These are phyloP conservation scores for Xylaria intraflava DNA, from an alignment of 495 filamentous ascomycete species.

Conservation along the genomic window DNA sequence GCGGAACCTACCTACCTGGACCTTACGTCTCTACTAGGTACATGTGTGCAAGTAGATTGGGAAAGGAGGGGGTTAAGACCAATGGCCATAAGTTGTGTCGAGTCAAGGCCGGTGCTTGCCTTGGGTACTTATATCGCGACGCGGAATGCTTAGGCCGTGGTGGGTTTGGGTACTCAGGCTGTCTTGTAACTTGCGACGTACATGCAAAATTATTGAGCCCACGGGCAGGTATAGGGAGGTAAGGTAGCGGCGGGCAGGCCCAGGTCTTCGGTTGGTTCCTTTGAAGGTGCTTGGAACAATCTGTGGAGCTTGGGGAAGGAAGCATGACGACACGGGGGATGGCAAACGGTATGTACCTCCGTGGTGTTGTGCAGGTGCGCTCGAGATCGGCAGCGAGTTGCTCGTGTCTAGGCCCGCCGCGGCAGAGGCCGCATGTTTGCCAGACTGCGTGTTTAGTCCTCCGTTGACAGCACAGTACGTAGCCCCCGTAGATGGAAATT, in stretches of 20 bases:
- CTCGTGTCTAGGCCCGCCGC: neutral
- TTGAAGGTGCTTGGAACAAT: no score
- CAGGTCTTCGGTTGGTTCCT: no score
- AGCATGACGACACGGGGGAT: slow-evolving; percentile 1
- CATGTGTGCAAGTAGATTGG: no score
- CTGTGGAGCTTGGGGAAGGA: neutral
- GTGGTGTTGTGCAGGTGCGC: neutral
- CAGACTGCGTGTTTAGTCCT: neutral
- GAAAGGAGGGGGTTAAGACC: neutral
- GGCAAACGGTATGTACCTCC: slow-evolving; percentile 9
- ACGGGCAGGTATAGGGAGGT: no score
- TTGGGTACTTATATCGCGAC: neutral
- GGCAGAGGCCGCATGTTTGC: neutral
- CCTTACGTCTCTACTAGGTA: no score
- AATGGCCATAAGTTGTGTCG: neutral
- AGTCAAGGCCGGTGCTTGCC: slow-evolving; percentile 2
- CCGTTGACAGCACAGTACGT: no score
- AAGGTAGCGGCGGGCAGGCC: no score
- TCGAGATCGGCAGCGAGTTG: neutral
- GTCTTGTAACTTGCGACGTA: neutral
- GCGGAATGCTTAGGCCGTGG: neutral
- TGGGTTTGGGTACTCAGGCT: no score
- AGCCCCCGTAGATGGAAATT: no score
- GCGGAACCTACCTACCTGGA: neutral
- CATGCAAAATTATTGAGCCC: no score